Evolutionary conservation across 306 rosid species (phyloP).

Genomic region (Sesbania bispinosa): DNA sequence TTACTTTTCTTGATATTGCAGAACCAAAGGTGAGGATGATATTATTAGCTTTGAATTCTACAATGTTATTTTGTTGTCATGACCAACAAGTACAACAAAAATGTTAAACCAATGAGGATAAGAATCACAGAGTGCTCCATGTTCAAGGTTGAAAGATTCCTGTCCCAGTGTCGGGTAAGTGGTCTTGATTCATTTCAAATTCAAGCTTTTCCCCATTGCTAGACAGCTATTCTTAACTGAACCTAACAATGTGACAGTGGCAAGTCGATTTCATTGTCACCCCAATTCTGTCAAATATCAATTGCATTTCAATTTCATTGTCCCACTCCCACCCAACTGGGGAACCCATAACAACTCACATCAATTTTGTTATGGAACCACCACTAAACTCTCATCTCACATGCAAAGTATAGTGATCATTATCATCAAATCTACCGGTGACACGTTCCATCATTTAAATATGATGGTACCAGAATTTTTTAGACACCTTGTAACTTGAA

Average conservation of each 20-base stretch:
- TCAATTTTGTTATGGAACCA: neutral
- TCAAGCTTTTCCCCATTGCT: neutral
- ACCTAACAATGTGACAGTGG: neutral
- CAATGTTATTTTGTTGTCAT: neutral
- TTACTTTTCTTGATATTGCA: neutral
- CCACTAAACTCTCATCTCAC: neutral
- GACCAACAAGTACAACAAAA: neutral
- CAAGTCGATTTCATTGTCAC: slow-evolving; percentile 1
- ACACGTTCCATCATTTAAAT: neutral
- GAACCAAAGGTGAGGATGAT: neutral
- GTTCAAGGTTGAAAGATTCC: slow-evolving; percentile 1
- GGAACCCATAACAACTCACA: slow-evolving; percentile 1
- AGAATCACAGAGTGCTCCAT: neutral
- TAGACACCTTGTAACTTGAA: neutral
- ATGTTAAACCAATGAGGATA: neutral
- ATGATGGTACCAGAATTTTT: neutral
- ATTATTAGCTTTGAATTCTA: neutral
- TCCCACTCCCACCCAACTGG: slow-evolving; percentile 12
- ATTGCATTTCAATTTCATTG: slow-evolving; percentile 23
- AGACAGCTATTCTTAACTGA: slow-evolving; percentile 15
- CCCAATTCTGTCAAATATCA: slow-evolving; percentile 17
- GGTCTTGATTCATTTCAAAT: neutral
- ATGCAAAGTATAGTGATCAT: slow-evolving; percentile 17
- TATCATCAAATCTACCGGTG: neutral
- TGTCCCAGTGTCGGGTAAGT: slow-evolving; percentile 19